Evolutionary conservation across 352 stramenopile species (phyloP).

Genomic region (Globisporangium yorkense): DNA sequence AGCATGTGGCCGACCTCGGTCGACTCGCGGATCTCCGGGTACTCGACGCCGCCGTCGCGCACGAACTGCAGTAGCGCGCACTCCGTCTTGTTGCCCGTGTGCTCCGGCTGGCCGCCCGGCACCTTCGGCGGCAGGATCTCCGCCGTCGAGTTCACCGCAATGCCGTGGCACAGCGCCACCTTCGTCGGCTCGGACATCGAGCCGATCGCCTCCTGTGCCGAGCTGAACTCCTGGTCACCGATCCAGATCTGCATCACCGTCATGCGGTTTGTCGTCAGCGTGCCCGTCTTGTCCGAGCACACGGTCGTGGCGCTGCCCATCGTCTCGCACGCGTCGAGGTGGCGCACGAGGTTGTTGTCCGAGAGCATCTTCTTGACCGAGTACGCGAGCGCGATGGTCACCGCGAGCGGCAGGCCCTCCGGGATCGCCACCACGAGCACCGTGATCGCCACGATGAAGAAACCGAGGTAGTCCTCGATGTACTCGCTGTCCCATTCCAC

Average conservation of each 20-base stretch:
- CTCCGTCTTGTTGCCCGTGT: slow-evolving; percentile 83
- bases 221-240: slow-evolving; percentile 50
- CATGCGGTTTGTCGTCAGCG: slow-evolving; percentile 98
- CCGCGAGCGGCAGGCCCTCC: slow-evolving; percentile 95
- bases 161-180: slow-evolving; percentile 58
- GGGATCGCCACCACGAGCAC: slow-evolving; percentile 96
- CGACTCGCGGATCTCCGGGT: slow-evolving; percentile 34
- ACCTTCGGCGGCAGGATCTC: slow-evolving; percentile 58
- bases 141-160: slow-evolving; percentile 69
- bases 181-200: slow-evolving; percentile 52
- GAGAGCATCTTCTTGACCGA: slow-evolving; percentile 91
- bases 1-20: slow-evolving; percentile 69
- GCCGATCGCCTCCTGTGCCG: slow-evolving; percentile 33
- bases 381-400: slow-evolving; percentile 96
- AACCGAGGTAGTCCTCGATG: slow-evolving; percentile 63
- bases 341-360: slow-evolving; percentile 87
- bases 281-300: slow-evolving; percentile 98
- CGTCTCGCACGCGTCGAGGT: slow-evolving; percentile 88
- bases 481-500: slow-evolving; percentile 45
- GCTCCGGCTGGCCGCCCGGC: slow-evolving; percentile 45
- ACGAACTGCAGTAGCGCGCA: slow-evolving; percentile 70
- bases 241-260: slow-evolving; percentile 91
- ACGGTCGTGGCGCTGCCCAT: slow-evolving; percentile 95
- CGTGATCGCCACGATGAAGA: slow-evolving; percentile 85
- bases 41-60: slow-evolving; percentile 64